Conservation (phyloP, 495 filamentous ascomycete genomes). For the Lichenothelia convexa region DNA sequence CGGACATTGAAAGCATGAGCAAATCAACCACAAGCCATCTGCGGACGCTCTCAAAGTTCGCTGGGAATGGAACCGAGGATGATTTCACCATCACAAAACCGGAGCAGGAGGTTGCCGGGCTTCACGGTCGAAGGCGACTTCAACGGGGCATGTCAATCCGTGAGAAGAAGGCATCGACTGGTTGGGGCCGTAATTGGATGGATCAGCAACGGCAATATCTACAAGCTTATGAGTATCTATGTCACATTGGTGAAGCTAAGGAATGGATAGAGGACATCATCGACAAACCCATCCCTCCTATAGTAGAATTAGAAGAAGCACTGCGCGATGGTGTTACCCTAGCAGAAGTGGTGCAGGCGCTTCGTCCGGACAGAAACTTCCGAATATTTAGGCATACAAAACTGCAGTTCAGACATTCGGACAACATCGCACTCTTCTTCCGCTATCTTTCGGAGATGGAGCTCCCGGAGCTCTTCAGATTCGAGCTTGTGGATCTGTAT, state of each 20-base stretch:
- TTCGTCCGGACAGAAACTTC: slow-evolving; percentile 53
- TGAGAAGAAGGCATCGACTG: slow-evolving; percentile 29
- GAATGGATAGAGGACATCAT: slow-evolving; percentile 98
- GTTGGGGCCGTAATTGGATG: slow-evolving; percentile 90
- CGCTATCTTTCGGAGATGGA: slow-evolving; percentile 83
- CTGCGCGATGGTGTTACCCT: slow-evolving; percentile 85
- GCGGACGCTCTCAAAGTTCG: slow-evolving; percentile 72
- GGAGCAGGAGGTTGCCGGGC: slow-evolving; percentile 66
- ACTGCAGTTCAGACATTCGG: slow-evolving; percentile 87
- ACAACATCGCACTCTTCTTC: slow-evolving; percentile 93
- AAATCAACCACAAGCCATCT: slow-evolving; percentile 78
- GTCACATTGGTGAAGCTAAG: slow-evolving; percentile 97
- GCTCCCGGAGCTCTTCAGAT: slow-evolving; percentile 91
- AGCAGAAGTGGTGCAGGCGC: slow-evolving; percentile 85
- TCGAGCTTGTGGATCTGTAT: slow-evolving; percentile 94
- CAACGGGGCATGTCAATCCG: slow-evolving; percentile 50
- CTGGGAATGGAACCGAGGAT: slow-evolving; percentile 49
- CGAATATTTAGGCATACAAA: slow-evolving; percentile 71
- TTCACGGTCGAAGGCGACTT: slow-evolving; percentile 65
- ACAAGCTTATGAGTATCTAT: slow-evolving; percentile 96
- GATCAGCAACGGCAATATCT: slow-evolving; percentile 92
- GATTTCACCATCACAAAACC: slow-evolving; percentile 61
- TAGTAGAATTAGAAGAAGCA: slow-evolving; percentile 90
- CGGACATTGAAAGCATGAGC: slow-evolving; percentile 60
- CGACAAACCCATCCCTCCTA: slow-evolving; percentile 71